A percentile compares a stretch with the other conserved stretches of the same genome.
Conservation (phyloP, 2,329 filamentous ascomycete species). For the Aspergillus latus region DNA sequence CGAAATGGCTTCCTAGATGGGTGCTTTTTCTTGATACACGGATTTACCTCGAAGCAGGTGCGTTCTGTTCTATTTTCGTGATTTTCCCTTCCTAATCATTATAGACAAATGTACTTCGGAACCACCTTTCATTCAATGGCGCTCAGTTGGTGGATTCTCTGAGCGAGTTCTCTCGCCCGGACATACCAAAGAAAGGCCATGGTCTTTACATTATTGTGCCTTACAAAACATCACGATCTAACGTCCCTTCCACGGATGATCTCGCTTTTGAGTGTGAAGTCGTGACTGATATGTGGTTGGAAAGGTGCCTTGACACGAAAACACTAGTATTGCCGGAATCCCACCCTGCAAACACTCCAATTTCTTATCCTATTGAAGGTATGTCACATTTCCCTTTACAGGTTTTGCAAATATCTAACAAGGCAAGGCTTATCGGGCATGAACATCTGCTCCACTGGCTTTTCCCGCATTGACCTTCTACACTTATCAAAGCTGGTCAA, state of each 20-base stretch:
- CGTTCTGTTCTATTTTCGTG: slow-evolving; percentile 32
- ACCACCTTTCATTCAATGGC: slow-evolving; percentile 44
- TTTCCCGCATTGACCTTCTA: slow-evolving; percentile 78
- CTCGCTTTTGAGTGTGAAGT: slow-evolving; percentile 46
- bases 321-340: slow-evolving; percentile 65
- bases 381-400: slow-evolving; percentile 11
- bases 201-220: slow-evolving; percentile 43
- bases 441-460: slow-evolving; percentile 76
- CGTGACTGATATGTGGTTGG: slow-evolving; percentile 91
- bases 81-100: slow-evolving; percentile 15
- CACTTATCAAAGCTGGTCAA: slow-evolving; percentile 76
- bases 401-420: slow-evolving; percentile 18
- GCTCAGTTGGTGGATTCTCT: slow-evolving; percentile 39
- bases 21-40: slow-evolving; percentile 61
- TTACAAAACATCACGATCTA: slow-evolving; percentile 34
- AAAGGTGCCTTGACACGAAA: slow-evolving; percentile 80
- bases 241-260: slow-evolving; percentile 41
- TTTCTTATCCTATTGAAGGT: slow-evolving; percentile 67
- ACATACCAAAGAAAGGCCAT: slow-evolving; percentile 35
- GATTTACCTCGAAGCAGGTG: slow-evolving; percentile 57
- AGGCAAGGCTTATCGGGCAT: slow-evolving; percentile 63
- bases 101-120: slow-evolving; percentile 39
- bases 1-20: slow-evolving; percentile 53
- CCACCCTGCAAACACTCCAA: slow-evolving; percentile 74
- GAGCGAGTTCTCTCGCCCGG: slow-evolving; percentile 35